Evolutionary conservation across 1,284 basidiomycete genomes (phyloP).

Genomic region (Stereum hirsutum): DNA sequence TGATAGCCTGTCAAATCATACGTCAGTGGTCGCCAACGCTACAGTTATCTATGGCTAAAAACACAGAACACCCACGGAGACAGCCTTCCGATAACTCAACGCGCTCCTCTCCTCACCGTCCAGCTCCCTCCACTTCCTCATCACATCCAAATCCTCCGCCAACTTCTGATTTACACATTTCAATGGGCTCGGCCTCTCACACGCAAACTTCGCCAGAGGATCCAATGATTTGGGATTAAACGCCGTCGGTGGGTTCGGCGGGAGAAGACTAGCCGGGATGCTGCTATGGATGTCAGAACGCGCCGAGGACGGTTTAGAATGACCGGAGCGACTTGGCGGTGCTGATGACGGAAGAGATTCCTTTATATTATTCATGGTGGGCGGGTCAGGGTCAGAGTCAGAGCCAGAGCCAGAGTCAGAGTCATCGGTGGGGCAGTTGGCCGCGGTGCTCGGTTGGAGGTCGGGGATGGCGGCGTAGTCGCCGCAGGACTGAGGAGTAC

Average conservation of each 20-base stretch:
- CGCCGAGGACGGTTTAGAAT: background rate
- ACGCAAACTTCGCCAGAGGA: conserved; percentile 42
- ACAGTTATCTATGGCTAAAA: background rate
- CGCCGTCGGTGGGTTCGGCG: background rate
- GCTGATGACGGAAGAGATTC: too few species aligned
- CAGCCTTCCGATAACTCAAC: conserved; percentile 57
- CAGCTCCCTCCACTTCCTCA: conserved; percentile 45
- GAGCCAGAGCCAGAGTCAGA: background rate
- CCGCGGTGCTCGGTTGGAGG: conserved; percentile 33
- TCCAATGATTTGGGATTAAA: conserved; percentile 12
- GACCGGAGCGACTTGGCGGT: background rate
- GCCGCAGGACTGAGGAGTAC: conserved; percentile 36
- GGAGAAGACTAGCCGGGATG: conserved; percentile 18
- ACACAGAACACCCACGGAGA: conserved; percentile 34
- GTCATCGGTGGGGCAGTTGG: conserved; percentile 25
- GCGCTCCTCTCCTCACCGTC: conserved; percentile 60
- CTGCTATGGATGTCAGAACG: too few species aligned
- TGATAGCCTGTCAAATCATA: conserved; percentile 35
- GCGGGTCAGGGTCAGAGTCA: background rate
- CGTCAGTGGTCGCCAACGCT: background rate
- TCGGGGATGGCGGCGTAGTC: conserved; percentile 45
- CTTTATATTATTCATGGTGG: too few species aligned
- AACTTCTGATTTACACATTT: conserved; percentile 58
- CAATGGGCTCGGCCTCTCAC: conserved; percentile 52
- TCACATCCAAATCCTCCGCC: conserved; percentile 44